These are phyloP conservation scores for Lasiosphaeris hirsuta DNA, from an alignment of 495 filamentous ascomycete species.

Conservation along the genomic window DNA sequence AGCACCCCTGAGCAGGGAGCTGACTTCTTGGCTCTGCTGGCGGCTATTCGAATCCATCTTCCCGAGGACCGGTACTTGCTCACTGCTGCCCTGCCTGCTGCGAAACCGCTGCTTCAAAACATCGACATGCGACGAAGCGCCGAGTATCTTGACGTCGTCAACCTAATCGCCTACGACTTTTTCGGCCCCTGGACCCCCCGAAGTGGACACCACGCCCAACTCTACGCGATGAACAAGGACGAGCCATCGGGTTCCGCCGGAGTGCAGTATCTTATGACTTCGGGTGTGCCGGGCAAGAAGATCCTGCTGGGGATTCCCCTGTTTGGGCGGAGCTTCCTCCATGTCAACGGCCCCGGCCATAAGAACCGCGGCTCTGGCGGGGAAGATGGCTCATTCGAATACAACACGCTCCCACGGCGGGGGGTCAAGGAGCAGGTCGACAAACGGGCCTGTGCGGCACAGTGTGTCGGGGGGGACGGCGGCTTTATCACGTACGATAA, in stretches of 20 bases:
- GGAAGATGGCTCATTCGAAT: conserved; percentile 81
- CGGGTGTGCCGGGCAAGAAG: conserved; percentile 68
- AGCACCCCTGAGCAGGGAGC: conserved; percentile 62
- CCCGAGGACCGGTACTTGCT: conserved; percentile 71
- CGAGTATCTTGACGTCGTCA: conserved; percentile 71
- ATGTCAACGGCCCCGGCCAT: conserved; percentile 60
- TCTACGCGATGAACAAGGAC: conserved; percentile 59
- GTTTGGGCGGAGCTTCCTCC: conserved; percentile 79
- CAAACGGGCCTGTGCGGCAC: conserved; percentile 61
- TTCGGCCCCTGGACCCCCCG: conserved; percentile 69
- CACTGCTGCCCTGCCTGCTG: conserved; percentile 79
- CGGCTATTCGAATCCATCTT: conserved; percentile 64
- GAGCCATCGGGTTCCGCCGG: conserved; percentile 63
- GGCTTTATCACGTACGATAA: conserved; percentile 89
- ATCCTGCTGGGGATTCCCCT: conserved; percentile 77
- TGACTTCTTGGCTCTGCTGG: conserved; percentile 70
- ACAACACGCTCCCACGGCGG: conserved; percentile 68
- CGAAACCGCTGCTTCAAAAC: conserved; percentile 67
- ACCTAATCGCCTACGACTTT: conserved; percentile 87
- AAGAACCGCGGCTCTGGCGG: conserved; percentile 62
- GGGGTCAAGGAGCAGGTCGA: conserved; percentile 69
- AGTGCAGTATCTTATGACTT: conserved; percentile 60
- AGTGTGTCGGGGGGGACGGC: conserved; percentile 75
- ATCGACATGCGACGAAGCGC: conserved; percentile 68
- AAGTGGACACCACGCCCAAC: conserved; percentile 76